These are phyloP conservation scores for Suhomyces maxii DNA, from an alignment of 1,139 yeast genomes.

Conservation along the genomic window DNA sequence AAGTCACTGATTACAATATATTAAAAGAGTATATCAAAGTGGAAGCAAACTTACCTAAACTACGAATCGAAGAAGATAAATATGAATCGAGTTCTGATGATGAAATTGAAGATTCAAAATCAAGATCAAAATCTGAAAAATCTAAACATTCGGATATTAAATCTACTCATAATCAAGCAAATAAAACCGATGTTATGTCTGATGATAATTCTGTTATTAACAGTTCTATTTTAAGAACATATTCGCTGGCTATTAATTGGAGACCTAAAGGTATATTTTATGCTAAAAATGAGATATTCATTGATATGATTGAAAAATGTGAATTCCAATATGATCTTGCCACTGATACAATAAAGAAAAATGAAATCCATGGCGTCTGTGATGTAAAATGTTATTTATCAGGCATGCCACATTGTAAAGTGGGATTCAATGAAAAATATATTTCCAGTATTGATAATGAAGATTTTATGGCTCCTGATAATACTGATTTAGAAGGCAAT, in stretches of 20 bases:
- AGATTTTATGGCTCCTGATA: slow-evolving; percentile 10
- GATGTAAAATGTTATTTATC: slow-evolving; percentile 43
- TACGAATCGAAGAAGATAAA: slow-evolving; percentile 10
- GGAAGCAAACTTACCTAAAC: slow-evolving; percentile 33
- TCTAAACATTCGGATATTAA: slow-evolving; percentile 24
- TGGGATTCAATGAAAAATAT: slow-evolving; percentile 42
- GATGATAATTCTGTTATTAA: slow-evolving; percentile 42
- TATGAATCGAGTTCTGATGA: slow-evolving; percentile 16
- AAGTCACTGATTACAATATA: slow-evolving; percentile 45
- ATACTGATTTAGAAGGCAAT: slow-evolving; percentile 16
- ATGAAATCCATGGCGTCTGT: slow-evolving; percentile 41
- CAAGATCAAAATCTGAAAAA: slow-evolving; percentile 10
- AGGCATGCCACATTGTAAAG: slow-evolving; percentile 47
- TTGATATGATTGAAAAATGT: slow-evolving; percentile 43
- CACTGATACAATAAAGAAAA: slow-evolving; percentile 27
- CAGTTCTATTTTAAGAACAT: slow-evolving; percentile 54
- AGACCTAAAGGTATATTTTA: slow-evolving; percentile 50
- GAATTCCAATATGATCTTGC: slow-evolving; percentile 42
- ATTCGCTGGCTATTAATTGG: slow-evolving; percentile 47
- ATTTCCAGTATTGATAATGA: slow-evolving; percentile 15
- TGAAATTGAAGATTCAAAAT: slow-evolving; percentile 13
- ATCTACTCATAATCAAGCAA: slow-evolving; percentile 45
- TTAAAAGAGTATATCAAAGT: slow-evolving; percentile 47
- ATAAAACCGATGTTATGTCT: slow-evolving; percentile 32
- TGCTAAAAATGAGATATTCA: slow-evolving; percentile 47